Base-by-base conservation (phyloP, 2,329 filamentous ascomycete genomes). In the Tolypocladium tropicale region DNA sequence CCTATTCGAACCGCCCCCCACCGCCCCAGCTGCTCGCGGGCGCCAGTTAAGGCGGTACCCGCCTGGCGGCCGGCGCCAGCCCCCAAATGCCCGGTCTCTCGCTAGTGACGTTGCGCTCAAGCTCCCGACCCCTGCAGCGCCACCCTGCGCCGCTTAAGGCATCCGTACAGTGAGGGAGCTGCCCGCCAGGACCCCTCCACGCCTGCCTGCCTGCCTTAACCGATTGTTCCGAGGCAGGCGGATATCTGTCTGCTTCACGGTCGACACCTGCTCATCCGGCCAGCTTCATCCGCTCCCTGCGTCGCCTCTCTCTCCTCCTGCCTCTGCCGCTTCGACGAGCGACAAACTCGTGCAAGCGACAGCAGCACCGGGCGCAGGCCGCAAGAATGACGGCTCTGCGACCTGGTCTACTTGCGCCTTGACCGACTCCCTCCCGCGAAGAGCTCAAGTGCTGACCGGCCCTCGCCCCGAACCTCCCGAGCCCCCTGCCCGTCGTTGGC, bases 301-400 rank as follows among this genome's bases (percentile, higher is more conserved):
- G n/a, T 32, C 43, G 14, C 14, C 23, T 3, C 4, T 18, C 43
- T 48, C 23, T 23, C 10, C n/a, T 41, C 46, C 43, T 48, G 25
- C 46, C 46, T 18, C 46, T 30, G 5, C 46, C 30, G 46, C 16
- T 28, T 18, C 28, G 46, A 32, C 28, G 28, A 32, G 25, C 16
- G 18, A n/a, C 18, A n/a, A 23, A n/a, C 39, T 3, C 18, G 43
- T n/a, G 23, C 43, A 32, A n/a, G 46, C 46, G 25, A 49, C 11
- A 49, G 28, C 25, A 32, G 28, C n/a, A 23, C 32, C 25, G 23
- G 46, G 32, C 28, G 10, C 34, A 51, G 36, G 53, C 46, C 43
- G 49, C 50, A 55, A 55, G n/a, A 16, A 55, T 55, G 54, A 55
- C 49, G 36, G 48, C 30, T 49, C 49, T 34, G 54, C 54, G 36